Evolutionary conservation across 2,329 filamentous ascomycete genomes (phyloP).

Genomic region (Hymenoscyphus occultus): DNA sequence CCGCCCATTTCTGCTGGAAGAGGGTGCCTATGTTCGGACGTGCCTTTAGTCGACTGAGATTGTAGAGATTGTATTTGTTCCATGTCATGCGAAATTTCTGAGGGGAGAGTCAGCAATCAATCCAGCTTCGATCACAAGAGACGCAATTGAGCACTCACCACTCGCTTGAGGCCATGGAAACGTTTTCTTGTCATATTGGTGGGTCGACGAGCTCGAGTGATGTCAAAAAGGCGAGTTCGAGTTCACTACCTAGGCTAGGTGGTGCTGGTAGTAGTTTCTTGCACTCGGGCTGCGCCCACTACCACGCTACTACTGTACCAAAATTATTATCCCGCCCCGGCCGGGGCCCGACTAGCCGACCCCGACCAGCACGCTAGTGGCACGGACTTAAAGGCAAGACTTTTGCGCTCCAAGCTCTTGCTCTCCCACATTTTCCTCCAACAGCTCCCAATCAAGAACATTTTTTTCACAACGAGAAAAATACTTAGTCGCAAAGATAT

Average conservation of each 20-base stretch:
- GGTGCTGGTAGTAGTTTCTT: too few species aligned
- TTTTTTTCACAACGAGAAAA: not conserved
- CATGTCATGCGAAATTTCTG: constrained; percentile 94
- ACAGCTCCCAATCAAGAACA: constrained; percentile 6
- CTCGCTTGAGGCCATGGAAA: constrained; percentile 64
- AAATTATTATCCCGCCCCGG: not conserved
- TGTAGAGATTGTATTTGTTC: constrained; percentile 97
- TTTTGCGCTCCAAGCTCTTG: constrained; percentile 6
- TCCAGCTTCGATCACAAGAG: not conserved
- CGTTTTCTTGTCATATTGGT: constrained; percentile 49
- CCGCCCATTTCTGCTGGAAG: constrained; percentile 97
- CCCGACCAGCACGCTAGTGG: not conserved
- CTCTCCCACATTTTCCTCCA: not conserved
- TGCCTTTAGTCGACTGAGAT: constrained; percentile 58
- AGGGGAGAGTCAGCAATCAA: constrained; percentile 15
- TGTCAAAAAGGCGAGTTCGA: not conserved
- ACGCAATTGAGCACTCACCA: constrained; percentile 47
- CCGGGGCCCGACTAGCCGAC: not conserved
- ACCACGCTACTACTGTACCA: not conserved
- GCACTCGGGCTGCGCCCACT: too few species aligned
- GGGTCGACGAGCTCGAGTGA: not conserved
- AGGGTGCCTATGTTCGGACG: constrained; percentile 61
- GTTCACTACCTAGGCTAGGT: not conserved
- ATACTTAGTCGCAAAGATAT: not conserved
- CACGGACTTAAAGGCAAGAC: constrained; percentile 5